Base-by-base conservation (phyloP, 2,329 filamentous ascomycete genomes). In the Zelopaecilomyces penicillatus region DNA sequence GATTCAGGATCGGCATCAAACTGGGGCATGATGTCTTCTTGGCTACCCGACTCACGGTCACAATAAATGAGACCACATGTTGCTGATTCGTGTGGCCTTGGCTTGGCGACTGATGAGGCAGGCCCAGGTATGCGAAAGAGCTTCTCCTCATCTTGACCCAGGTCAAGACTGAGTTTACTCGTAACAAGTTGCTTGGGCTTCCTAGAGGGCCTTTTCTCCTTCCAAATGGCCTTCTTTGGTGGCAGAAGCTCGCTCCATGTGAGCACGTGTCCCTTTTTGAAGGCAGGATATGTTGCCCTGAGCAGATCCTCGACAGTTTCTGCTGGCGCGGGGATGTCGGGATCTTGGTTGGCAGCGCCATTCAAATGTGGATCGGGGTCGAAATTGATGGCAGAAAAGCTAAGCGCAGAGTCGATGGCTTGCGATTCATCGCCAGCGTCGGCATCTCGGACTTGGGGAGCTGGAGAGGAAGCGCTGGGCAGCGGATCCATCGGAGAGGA, bases 71-170 rank as follows among this genome's bases (percentile, higher is more conserved):
- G 57, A 0, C 74, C 71, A 50, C 69, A 73, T 2, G 68, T 60
- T 30, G 76, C 70, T 4, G 64, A 65, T 29, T 76, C 70, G 39
- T 78, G 68, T 27, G 81, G 64, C 28, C 75, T 76, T 47, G 80
- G 73, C 39, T 79, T 76, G 37, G 80, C 76, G 8, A 60, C 63
- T 3, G 64, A 57, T 4, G 70, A 68, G 1, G 75, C 72, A 28
- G 80, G 74, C 1, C 82, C 82, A 0, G 80, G 74, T n/a, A 91
- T 78, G 45, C 82, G 81, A 61, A 97, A 98, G 28, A 77, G 73
- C 54, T 89, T 88, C 62, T 95, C 87, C 53, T 95, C 86, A 55
- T 97, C 93, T 39, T 79, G 75, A 3, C 87, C 85, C 31, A 97
- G 70, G 49, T 98, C 93, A 10, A 98, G 73, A 49, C 81, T 89